Evolutionary conservation across 768 basidiomycete genomes (phyloP).

Genomic region (Suillus decipiens): DNA sequence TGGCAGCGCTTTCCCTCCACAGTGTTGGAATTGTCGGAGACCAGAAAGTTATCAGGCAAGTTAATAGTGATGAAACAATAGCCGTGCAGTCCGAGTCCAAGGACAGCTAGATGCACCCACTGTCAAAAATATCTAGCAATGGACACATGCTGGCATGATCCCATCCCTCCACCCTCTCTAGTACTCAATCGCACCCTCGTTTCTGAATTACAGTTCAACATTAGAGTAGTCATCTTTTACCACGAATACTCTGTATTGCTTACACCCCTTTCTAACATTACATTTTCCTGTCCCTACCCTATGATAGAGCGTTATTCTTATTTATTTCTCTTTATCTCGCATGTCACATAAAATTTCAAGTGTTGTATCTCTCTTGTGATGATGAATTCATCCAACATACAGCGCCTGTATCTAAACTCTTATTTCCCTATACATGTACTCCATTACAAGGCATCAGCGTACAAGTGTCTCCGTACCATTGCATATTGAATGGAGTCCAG

Average conservation of each 20-base stretch:
- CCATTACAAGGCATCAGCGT: background rate
- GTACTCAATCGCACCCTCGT: background rate
- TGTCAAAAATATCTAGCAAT: background rate
- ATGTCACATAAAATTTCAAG: background rate
- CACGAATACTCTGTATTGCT: background rate
- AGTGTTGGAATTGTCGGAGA: constrained; percentile 44
- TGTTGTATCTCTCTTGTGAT: background rate
- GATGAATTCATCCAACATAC: background rate
- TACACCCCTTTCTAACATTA: background rate
- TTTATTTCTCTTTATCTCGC: background rate
- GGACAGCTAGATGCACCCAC: background rate
- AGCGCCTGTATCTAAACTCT: background rate
- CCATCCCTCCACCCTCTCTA: background rate
- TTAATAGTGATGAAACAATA: constrained; percentile 23
- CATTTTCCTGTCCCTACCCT: background rate
- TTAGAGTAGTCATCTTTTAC: background rate
- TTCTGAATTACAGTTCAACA: background rate
- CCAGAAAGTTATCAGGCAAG: constrained; percentile 8
- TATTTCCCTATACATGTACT: background rate
- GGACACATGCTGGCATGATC: background rate
- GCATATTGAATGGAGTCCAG: background rate
- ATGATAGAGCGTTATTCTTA: background rate
- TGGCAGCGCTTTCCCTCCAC: constrained; percentile 40
- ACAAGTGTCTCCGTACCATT: background rate
- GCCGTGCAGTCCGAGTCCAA: constrained; percentile 3